Base-by-base conservation (phyloP, 768 basidiomycete genomes). In the Gloeophyllum trabeum region DNA sequence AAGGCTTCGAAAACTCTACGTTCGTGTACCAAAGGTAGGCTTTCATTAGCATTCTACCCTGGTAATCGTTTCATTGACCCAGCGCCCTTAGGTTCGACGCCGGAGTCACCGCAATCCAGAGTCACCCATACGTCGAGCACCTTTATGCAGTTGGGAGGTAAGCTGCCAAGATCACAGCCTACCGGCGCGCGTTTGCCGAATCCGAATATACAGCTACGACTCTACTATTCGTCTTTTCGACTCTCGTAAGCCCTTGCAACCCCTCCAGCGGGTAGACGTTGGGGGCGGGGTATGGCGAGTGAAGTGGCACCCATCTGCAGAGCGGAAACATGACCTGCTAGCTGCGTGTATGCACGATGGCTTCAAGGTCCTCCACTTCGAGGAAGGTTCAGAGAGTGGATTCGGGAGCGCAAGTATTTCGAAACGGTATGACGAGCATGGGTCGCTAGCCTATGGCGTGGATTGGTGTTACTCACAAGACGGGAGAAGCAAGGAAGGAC, bases 331-430 rank as follows among this genome's bases (percentile, higher is more conserved):
- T 26, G 86, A 93, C 53, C 68, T 98, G 2, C 72, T 97, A 16
- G 78, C 91, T n/a, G 96, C 93, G 0, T 91, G 87, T 54, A 99
- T 98, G 96, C 93, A 94, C 55, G 91, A 91, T 48, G 93, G 94
- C 6, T 93, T 90, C 71, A 96, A 96, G 55, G 68, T 94, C 4
- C 58, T 91, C 36, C 66, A 60, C 2, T 76, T 87, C 44, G 60
- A 16, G 51, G 26, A 41, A 24, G 26, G 40, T 14, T 24, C 24
- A 36, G 35, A 23, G 46, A 47, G 24, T 57, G 28, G 28, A 16
- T 10, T 10, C 10, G 28, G 28, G 28, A 32, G 16, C 16, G 28
- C 34, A 21, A 40, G 16, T 46, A 41, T 14, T 61, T 67, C 71
- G 6, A 71, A 65, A 46, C 71, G 76, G 14, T 88, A 87, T 50